Conservation (phyloP, 2,329 filamentous ascomycete genomes). For the Fusarium sp. region DNA sequence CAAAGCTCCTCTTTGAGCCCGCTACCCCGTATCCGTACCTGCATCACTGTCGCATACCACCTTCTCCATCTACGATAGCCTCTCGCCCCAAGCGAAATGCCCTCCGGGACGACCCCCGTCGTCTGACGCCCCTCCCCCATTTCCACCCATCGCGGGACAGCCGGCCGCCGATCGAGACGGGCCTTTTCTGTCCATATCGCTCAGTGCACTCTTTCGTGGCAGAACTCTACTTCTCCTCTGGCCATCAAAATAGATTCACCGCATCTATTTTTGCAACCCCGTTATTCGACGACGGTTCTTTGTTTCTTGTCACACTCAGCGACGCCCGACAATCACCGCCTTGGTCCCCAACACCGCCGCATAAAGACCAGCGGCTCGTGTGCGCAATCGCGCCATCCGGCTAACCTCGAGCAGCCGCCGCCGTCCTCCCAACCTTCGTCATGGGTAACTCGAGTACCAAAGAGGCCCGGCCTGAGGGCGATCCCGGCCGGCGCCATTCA, state of each 20-base stretch:
- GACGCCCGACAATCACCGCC: conserved; percentile 3
- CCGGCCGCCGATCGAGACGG: conserved; percentile 34
- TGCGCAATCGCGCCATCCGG: conserved; percentile 33
- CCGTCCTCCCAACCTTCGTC: conserved; percentile 15
- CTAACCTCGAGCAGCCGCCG: conserved; percentile 12
- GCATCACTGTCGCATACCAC: conserved; percentile 1
- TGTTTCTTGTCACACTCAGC: not conserved
- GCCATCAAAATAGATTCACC: not conserved
- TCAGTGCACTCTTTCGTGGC: conserved; percentile 13
- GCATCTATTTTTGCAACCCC: not conserved
- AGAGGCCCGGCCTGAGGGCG: conserved; percentile 51
- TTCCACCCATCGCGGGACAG: conserved; percentile 38
- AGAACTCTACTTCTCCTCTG: not conserved
- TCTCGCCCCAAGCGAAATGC: conserved; percentile 40
- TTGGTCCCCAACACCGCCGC: conserved; percentile 7
- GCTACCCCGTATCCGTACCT: not conserved
- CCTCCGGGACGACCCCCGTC: conserved; percentile 41
- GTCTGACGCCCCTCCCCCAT: conserved; percentile 43
- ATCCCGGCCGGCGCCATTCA: conserved; percentile 38
- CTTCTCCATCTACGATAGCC: conserved; percentile 27
- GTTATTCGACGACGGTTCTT: not conserved
- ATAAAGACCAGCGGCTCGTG: conserved; percentile 19
- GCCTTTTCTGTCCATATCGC: conserved; percentile 29
- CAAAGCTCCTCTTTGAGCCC: not conserved
- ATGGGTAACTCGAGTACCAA: conserved; percentile 58